Conservation (phyloP, 2,329 filamentous ascomycete species). For the Aspergillus sp. region DNA sequence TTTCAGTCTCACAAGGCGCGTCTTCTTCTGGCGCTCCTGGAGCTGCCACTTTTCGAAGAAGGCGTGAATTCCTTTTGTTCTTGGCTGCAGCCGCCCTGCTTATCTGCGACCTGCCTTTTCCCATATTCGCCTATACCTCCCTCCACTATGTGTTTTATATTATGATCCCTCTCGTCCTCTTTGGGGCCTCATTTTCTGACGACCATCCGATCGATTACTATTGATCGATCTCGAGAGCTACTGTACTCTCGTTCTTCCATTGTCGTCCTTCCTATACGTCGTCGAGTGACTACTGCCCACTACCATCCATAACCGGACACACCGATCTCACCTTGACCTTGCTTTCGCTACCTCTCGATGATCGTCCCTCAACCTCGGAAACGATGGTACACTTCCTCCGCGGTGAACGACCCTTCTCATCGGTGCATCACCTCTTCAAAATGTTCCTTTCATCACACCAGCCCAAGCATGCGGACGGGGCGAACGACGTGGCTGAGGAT, state of each 20-base stretch:
- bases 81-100: constrained; percentile 23
- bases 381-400: constrained; percentile 35
- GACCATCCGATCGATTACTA: constrained; percentile 29
- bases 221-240: constrained; percentile 31
- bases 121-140: constrained; percentile 11
- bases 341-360: constrained; percentile 7
- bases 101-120: constrained; percentile 8
- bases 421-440: constrained; percentile 43
- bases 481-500: constrained; percentile 71
- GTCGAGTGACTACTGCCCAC: constrained; percentile 9
- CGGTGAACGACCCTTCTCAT: constrained; percentile 34
- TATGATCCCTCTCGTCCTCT: constrained; percentile 43
- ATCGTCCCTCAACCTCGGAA: constrained; percentile 11
- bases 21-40: constrained; percentile 30
- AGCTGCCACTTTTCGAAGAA: constrained; percentile 29
- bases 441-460: constrained; percentile 46
- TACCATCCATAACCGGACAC: not conserved
- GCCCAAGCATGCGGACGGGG: constrained; percentile 40
- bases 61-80: constrained; percentile 22
- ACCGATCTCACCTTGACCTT: not conserved
- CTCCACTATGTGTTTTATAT: constrained; percentile 39
- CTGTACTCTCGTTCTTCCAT: constrained; percentile 16
- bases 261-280: constrained; percentile 13
- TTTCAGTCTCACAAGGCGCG: constrained; percentile 23
- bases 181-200: constrained; percentile 31